These are phyloP conservation scores for Penicillium roqueforti DNA, from an alignment of 495 filamentous ascomycete species.

Conservation along the genomic window DNA sequence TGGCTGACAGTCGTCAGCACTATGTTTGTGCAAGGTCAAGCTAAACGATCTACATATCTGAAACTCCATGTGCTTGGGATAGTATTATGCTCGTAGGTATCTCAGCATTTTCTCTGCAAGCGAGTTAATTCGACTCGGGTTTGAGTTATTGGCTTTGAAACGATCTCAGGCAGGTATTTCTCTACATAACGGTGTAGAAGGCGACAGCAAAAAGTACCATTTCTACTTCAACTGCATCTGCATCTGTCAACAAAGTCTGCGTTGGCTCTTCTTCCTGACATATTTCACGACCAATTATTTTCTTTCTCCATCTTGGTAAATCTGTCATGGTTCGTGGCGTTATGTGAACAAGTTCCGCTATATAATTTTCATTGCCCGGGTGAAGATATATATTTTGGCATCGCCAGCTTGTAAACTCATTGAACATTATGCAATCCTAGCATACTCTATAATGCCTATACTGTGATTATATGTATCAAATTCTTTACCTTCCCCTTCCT, in stretches of 20 bases:
- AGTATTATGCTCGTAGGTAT: background rate
- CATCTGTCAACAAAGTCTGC: background rate
- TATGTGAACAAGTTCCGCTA: background rate
- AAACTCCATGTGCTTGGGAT: background rate
- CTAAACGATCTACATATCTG: background rate
- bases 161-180: background rate
- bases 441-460: no score
- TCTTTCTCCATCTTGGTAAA: background rate
- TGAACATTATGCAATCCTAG: no score
- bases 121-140: background rate
- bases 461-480: conserved; percentile 8
- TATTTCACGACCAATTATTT: background rate
- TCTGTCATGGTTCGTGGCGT: background rate
- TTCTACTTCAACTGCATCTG: background rate
- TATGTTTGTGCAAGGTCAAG: conserved; percentile 23
- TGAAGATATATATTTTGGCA: no score
- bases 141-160: no score
- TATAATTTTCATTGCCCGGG: background rate
- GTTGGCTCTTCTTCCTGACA: background rate
- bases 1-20: conserved; percentile 22
- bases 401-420: no score
- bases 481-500: background rate
- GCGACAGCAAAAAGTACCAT: no score
- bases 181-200: background rate
- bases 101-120: background rate